Evolutionary conservation across 1,284 basidiomycete species (phyloP).

Genomic region (Cystobasidium pallidum): DNA sequence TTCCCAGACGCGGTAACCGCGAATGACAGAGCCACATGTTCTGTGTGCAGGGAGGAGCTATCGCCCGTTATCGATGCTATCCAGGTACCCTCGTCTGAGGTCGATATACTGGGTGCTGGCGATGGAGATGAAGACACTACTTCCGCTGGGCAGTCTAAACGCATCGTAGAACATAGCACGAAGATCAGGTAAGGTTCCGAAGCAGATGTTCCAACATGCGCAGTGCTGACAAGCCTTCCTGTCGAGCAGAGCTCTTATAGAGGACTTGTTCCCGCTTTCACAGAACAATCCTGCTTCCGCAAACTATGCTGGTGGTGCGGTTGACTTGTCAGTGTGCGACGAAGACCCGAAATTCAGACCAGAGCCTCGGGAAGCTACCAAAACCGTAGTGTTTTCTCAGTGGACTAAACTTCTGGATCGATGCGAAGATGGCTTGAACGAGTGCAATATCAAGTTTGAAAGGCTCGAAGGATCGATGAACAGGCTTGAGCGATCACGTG

Average conservation of each 20-base stretch:
- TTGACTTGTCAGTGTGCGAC: conserved; percentile 65
- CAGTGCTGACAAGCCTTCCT: too few relatives aligned
- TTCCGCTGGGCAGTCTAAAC: conserved; percentile 41
- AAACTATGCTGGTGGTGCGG: conserved; percentile 60
- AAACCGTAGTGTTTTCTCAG: conserved; percentile 93
- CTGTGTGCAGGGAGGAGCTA: conserved; percentile 69
- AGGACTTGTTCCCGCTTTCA: conserved; percentile 54
- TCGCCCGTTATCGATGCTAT: conserved; percentile 51
- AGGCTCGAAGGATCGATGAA: conserved; percentile 95
- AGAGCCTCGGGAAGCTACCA: conserved; percentile 66
- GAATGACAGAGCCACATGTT: conserved; percentile 73
- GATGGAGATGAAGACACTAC: conserved; percentile 44
- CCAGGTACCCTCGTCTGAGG: conserved; percentile 48
- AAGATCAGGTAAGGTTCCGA: conserved; percentile 51
- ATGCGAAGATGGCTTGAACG: conserved; percentile 76
- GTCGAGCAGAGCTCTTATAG: conserved; percentile 47
- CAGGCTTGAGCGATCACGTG: conserved; percentile 75
- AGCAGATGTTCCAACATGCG: neutral
- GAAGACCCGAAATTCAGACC: conserved; percentile 60
- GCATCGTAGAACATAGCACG: conserved; percentile 52
- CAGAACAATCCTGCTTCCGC: conserved; percentile 53
- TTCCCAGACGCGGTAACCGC: conserved; percentile 71
- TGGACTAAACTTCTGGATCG: conserved; percentile 94
- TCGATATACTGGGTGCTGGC: conserved; percentile 44
- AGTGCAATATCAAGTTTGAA: conserved; percentile 72